These are phyloP conservation scores for Irpex lacteus DNA, from an alignment of 1,284 basidiomycete genomes.

Conservation along the genomic window DNA sequence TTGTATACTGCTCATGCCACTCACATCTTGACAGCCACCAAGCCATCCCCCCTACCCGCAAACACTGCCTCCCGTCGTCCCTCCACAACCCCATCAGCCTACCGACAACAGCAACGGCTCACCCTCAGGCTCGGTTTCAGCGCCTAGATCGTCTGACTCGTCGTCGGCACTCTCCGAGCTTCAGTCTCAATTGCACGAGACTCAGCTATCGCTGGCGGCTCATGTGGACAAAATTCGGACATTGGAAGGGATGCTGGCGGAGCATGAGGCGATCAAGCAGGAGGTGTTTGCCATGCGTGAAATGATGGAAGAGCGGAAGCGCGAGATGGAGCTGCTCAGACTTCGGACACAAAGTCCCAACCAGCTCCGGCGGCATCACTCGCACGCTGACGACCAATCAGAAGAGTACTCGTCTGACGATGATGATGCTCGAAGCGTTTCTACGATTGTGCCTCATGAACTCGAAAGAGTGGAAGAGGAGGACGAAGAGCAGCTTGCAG, in stretches of 20 bases:
- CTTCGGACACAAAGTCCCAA: slow-evolving; percentile 17
- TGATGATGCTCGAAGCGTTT: slow-evolving; percentile 59
- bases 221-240: slow-evolving; percentile 87
- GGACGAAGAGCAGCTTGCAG: slow-evolving; percentile 59
- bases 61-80: slow-evolving; percentile 63
- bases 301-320: slow-evolving; percentile 61
- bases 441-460: slow-evolving; percentile 62
- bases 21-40: slow-evolving; percentile 4
- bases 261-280: slow-evolving; percentile 83
- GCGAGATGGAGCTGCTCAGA: slow-evolving; percentile 30
- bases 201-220: slow-evolving; percentile 74
- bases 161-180: slow-evolving; percentile 56
- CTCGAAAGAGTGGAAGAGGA: slow-evolving; percentile 76
- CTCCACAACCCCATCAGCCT: slow-evolving; percentile 42
- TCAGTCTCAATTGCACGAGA: slow-evolving; percentile 83
- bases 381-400: slow-evolving; percentile 33
- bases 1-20: slow-evolving; percentile 1
- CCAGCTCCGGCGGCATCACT: slow-evolving; percentile 19
- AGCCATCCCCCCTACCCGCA: slow-evolving; percentile 61
- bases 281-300: slow-evolving; percentile 76
- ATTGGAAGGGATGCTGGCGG: slow-evolving; percentile 80
- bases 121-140: slow-evolving; percentile 15
- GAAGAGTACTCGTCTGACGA: slow-evolving; percentile 43
- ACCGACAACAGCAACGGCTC: slow-evolving; percentile 20
- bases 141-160: slow-evolving; percentile 30